A percentile compares a stretch with the other conserved stretches of the same genome.
Conservation (phyloP, 2,329 filamentous ascomycete species). For the Thelonectria olida region DNA sequence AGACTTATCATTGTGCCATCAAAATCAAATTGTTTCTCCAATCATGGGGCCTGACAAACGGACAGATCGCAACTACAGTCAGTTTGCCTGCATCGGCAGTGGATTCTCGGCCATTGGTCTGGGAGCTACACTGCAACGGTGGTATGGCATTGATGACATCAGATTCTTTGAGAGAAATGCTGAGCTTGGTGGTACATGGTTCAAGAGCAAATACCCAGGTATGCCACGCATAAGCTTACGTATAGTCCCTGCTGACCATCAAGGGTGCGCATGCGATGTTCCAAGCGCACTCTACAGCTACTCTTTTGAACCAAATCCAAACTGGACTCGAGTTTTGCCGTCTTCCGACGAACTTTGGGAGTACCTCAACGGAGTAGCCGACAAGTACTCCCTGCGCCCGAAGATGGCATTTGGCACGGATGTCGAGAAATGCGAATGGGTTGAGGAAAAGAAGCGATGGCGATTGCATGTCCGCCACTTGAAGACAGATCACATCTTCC, state of each 20-base stretch:
- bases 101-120: constrained; percentile 71
- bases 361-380: constrained; percentile 64
- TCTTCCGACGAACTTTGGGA: constrained; percentile 63
- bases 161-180: constrained; percentile 67
- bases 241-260: neutral
- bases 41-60: neutral
- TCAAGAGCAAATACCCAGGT: constrained; percentile 69
- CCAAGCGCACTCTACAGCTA: constrained; percentile 69
- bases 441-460: constrained; percentile 47
- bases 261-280: constrained; percentile 62
- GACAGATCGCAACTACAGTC: constrained; percentile 40
- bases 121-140: constrained; percentile 65
- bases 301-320: constrained; percentile 67
- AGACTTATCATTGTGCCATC: too few species aligned
- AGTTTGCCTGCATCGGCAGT: constrained; percentile 62
- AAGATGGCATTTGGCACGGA: constrained; percentile 51
- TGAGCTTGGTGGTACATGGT: constrained; percentile 72
- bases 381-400: constrained; percentile 50
- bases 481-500: constrained; percentile 30
- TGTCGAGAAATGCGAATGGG: constrained; percentile 52
- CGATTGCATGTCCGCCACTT: constrained; percentile 41
- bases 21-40: neutral
- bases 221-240: neutral
- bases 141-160: constrained; percentile 67
- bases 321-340: constrained; percentile 68